Conservation (phyloP, 2,329 filamentous ascomycete species). For the Bimuria novae-zelandiae region DNA sequence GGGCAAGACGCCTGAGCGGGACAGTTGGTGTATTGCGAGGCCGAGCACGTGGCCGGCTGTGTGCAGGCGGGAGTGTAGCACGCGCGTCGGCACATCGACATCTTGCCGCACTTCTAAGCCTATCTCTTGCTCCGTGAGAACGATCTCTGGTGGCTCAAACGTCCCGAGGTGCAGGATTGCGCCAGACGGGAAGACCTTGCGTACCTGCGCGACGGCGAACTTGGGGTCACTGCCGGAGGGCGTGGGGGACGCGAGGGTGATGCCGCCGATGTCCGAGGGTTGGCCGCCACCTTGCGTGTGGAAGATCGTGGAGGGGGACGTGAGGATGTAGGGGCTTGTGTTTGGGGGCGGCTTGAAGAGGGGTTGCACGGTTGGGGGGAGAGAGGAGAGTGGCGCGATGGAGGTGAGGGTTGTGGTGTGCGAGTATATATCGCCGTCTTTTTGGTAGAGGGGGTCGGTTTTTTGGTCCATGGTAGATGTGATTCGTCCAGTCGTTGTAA, state of each 20-base stretch:
- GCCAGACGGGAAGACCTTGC: slow-evolving; percentile 56
- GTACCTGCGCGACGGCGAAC: slow-evolving; percentile 63
- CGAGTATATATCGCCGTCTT: slow-evolving; percentile 47
- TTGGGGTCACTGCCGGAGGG: slow-evolving; percentile 10
- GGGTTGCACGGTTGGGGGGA: slow-evolving; percentile 57
- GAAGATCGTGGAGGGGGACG: slow-evolving; percentile 71
- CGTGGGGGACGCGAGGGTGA: slow-evolving; percentile 53
- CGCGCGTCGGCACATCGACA: slow-evolving; percentile 65
- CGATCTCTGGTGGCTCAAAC: slow-evolving; percentile 46
- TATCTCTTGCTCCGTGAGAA: not conserved
- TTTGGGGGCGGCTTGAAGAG: slow-evolving; percentile 62
- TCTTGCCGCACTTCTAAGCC: slow-evolving; percentile 56
- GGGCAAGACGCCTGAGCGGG: slow-evolving; percentile 48
- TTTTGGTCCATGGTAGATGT: slow-evolving; percentile 4
- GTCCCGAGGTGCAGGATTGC: slow-evolving; percentile 69
- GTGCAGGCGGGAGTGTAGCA: slow-evolving; percentile 70
- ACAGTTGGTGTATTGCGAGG: slow-evolving; percentile 65
- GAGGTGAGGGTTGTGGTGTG: slow-evolving; percentile 54
- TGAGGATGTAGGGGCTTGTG: slow-evolving; percentile 58
- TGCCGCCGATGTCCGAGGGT: slow-evolving; percentile 68
- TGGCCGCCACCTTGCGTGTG: slow-evolving; percentile 77
- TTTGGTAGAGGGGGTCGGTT: slow-evolving; percentile 46
- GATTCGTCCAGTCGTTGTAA: not conserved
- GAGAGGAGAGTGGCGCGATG: slow-evolving; percentile 54
- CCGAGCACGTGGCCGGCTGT: slow-evolving; percentile 76